Evolutionary conservation across 1,284 basidiomycete species (phyloP).

Genomic region (Pseudomicrostroma phylloplanum): DNA sequence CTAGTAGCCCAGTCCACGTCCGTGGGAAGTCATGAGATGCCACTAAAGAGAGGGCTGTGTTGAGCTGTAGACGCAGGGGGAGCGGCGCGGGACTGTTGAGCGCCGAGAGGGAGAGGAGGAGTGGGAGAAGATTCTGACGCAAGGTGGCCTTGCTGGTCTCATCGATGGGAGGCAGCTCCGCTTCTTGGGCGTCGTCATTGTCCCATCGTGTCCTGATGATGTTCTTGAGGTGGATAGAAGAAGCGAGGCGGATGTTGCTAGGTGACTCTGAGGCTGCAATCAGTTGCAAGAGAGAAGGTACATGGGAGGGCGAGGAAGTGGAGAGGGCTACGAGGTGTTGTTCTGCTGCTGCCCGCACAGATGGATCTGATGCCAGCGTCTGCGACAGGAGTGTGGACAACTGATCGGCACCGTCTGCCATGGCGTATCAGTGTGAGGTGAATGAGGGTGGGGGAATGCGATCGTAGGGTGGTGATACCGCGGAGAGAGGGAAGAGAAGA

Average conservation of each 20-base stretch:
- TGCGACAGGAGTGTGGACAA: conserved; percentile 38
- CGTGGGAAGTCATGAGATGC: conserved; percentile 45
- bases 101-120: conserved; percentile 66
- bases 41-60: conserved; percentile 41
- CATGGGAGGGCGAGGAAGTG: conserved; percentile 25
- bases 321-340: conserved; percentile 34
- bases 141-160: conserved; percentile 62
- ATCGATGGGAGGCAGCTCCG: conserved; percentile 17
- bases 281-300: conserved; percentile 39
- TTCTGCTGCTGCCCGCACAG: conserved; percentile 37
- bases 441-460: too few species aligned
- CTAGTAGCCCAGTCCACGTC: conserved; percentile 38
- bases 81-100: conserved; percentile 20
- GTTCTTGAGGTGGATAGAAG: conserved; percentile 49
- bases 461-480: too few species aligned
- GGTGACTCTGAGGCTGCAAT: conserved; percentile 29
- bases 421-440: background rate
- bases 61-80: conserved; percentile 36
- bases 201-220: conserved; percentile 43
- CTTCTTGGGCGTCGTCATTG: conserved; percentile 22
- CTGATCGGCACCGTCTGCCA: conserved; percentile 18
- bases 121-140: conserved; percentile 66
- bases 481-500: too few species aligned
- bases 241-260: conserved; percentile 38
- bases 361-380: conserved; percentile 32